A percentile compares a stretch with the other conserved stretches of the same genome.
These are phyloP conservation scores for Ephemerocybe angulata DNA, from an alignment of 768 basidiomycete species.

Conservation along the genomic window DNA sequence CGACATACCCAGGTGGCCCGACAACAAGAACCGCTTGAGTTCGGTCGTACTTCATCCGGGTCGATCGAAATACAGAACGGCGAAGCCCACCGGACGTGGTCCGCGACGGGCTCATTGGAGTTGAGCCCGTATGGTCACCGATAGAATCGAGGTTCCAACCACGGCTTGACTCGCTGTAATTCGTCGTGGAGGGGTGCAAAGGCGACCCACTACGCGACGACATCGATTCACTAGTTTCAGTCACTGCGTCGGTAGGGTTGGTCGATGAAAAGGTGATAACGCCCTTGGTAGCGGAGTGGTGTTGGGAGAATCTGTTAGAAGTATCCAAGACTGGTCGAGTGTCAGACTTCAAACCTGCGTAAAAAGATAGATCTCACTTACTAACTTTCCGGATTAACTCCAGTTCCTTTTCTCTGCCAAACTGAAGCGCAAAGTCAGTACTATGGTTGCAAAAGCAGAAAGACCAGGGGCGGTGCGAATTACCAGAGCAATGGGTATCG, in stretches of 20 bases:
- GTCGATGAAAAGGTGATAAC: conserved; percentile 34
- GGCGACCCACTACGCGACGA: conserved; percentile 44
- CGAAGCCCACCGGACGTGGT: conserved; percentile 42
- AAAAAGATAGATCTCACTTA: conserved; percentile 28
- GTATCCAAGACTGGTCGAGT: conserved; percentile 38
- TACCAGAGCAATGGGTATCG: conserved; percentile 64
- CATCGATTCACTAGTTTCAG: conserved; percentile 38
- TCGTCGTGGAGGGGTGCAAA: conserved; percentile 15
- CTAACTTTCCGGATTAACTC: conserved; percentile 65
- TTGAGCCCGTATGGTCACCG: conserved; percentile 16
- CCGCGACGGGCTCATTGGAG: conserved; percentile 31
- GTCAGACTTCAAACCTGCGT: not conserved
- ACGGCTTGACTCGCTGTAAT: not conserved
- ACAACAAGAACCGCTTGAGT: conserved; percentile 60
- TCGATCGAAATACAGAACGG: conserved; percentile 37
- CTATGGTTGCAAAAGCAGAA: not conserved
- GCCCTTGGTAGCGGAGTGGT: conserved; percentile 43
- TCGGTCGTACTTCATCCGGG: conserved; percentile 39
- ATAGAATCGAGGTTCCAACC: not conserved
- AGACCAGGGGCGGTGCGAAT: conserved; percentile 9
- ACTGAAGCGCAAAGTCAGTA: conserved; percentile 31
- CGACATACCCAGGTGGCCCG: conserved; percentile 58
- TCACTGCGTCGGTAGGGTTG: conserved; percentile 27
- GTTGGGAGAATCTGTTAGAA: conserved; percentile 59
- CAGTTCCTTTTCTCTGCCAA: conserved; percentile 69